Evolutionary conservation across 2,329 filamentous ascomycete species (phyloP).

Genomic region (Nigrospora oryzae): DNA sequence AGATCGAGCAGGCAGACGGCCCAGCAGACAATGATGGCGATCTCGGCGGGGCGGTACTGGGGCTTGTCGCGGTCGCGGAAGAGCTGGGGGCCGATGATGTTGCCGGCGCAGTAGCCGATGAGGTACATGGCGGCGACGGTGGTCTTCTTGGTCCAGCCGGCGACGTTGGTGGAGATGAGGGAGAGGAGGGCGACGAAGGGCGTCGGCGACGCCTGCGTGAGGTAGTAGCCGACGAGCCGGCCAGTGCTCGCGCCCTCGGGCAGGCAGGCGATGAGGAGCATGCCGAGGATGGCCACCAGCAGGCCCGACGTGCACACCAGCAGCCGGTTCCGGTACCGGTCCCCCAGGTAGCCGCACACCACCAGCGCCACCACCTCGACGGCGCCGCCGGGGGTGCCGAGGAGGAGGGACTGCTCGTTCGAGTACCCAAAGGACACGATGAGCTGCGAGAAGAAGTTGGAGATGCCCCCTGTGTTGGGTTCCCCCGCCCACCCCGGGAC

Average conservation of each 20-base stretch:
- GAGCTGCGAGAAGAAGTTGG: conserved; percentile 31
- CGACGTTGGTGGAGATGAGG: conserved; percentile 54
- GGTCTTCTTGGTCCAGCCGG: conserved; percentile 50
- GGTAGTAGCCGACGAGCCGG: conserved; percentile 55
- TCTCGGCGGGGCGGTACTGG: conserved; percentile 54
- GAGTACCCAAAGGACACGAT: conserved; percentile 55
- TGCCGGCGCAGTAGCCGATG: conserved; percentile 43
- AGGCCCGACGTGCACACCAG: conserved; percentile 41
- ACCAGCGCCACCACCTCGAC: conserved; percentile 54
- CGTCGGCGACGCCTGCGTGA: conserved; percentile 51
- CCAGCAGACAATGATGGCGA: conserved; percentile 54
- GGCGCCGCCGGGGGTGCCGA: conserved; percentile 57
- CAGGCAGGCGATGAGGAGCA: conserved; percentile 56
- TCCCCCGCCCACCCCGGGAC: no score
- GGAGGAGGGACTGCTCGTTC: conserved; percentile 50
- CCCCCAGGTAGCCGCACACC: conserved; percentile 39
- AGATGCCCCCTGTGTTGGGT: conserved; percentile 13
- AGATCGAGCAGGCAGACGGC: conserved; percentile 43
- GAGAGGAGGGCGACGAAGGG: conserved; percentile 57
- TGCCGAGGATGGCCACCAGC: conserved; percentile 45
- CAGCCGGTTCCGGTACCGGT: conserved; percentile 47
- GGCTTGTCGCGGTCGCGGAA: conserved; percentile 39
- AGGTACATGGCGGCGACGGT: conserved; percentile 46
- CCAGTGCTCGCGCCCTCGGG: conserved; percentile 46
- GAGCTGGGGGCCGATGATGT: conserved; percentile 40